phyloP scores from a whole-genome alignment of 1,139 yeast genomes.

The Geotrichum citri-aurantii region DNA sequence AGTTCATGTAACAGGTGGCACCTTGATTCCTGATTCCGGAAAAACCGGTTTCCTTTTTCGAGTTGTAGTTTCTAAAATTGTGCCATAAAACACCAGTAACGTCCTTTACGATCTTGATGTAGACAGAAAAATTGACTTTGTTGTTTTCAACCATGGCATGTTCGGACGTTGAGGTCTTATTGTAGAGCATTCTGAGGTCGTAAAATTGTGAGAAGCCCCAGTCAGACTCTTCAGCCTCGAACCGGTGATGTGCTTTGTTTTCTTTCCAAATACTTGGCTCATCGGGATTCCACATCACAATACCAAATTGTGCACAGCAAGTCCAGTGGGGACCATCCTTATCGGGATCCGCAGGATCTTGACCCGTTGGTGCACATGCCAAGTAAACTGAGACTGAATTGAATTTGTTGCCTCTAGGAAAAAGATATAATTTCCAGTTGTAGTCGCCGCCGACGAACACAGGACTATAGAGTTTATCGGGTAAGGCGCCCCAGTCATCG shows the following conservation, averaged over 20 bases:
- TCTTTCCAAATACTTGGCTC: constrained; percentile 54
- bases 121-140: constrained; percentile 65
- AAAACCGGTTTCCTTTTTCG: constrained; percentile 79
- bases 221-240: constrained; percentile 66
- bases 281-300: constrained; percentile 77
- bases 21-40: constrained; percentile 96
- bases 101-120: constrained; percentile 72
- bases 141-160: constrained; percentile 51
- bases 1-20: constrained; percentile 94
- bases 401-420: constrained; percentile 56
- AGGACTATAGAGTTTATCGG: constrained; percentile 45
- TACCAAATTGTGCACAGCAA: constrained; percentile 84
- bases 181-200: constrained; percentile 49
- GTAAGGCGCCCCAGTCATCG: constrained; percentile 53
- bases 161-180: constrained; percentile 23
- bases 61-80: constrained; percentile 75
- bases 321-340: constrained; percentile 50
- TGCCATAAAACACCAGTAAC: constrained; percentile 95
- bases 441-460: constrained; percentile 59
- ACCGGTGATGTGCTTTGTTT: constrained; percentile 77
- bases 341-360: constrained; percentile 10
- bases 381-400: constrained; percentile 34
- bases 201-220: constrained; percentile 91
- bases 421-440: constrained; percentile 68
- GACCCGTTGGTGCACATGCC: constrained; percentile 30